Base-by-base conservation (phyloP, 257 asterid genomes). In the Solanum arcanum region DNA sequence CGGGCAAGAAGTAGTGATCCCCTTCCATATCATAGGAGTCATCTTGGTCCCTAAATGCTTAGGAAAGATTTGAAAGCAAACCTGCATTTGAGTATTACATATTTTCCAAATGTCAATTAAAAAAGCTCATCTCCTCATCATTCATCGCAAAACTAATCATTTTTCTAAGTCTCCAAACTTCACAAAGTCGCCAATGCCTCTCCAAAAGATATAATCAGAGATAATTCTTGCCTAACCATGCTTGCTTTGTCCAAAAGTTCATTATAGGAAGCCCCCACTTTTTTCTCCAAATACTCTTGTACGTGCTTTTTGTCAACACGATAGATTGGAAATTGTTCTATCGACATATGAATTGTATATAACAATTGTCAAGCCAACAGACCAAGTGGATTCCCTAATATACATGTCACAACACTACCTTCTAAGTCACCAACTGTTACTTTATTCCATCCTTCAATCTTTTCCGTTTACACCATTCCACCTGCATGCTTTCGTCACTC, bases 401-500 rank as follows among this genome's bases (percentile, higher is more conserved):
- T 18, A 52, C 62, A 9, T 52, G 62, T 95, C 90, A 97, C 89
- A 86, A 95, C 96, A 90, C 99, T 95, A 87, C 98, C 13, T 98
- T 4, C 62, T 6, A 52, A 18, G 4, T 52, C 62, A 6, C 4
- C 62, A 16, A 0, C 2, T 52, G 4, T 98, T 88, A 85, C 80
- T 86, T 72, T 92, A 87, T 89, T 92, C 13, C 88, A 90, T 72
- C 94, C 93, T 87, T 90, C 95, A 91, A 97, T 82, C 83, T 92
- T 95, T 91, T 90, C 92, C 0, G 98, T 94, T 88, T 93, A 93
- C 64, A 95, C 98, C 90, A 98, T 92, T 88, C 99, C 99, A 62
- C 99, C 97, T 6, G 98, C 94, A 64, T 98, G 97, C 86, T 92
- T 92, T 88, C 97, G 90, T 72, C 98, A 99, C 91, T 97, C 99